Base-by-base conservation (phyloP, 768 basidiomycete genomes). In the Psilocybe tampanensis region DNA sequence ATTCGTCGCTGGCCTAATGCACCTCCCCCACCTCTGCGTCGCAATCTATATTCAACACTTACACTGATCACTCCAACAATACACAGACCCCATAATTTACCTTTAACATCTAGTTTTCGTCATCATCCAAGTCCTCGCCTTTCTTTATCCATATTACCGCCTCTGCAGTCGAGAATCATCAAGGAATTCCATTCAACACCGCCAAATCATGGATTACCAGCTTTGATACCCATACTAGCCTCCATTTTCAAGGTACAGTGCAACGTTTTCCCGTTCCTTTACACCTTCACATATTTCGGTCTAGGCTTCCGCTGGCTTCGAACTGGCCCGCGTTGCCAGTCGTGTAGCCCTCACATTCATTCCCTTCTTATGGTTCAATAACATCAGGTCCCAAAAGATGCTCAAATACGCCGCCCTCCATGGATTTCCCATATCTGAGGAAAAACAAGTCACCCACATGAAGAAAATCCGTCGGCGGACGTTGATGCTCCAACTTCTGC, bases 251-350 rank as follows among this genome's bases (percentile, higher is more conserved):
- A 92, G 82, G 90, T 86, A 68, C 65, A 72, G 50, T 39, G 11
- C 42, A 26, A 24, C n/a, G n/a, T n/a, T n/a, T 33, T 32, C 32
- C 17, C 6, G 24, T 24, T 23, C 42, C 32, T n/a, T 24, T 52
- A 49, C 18, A 41, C 34, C 23, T 45, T 47, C 11, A 42, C 59
- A 24, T 54, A 45, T 54, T 51, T 53, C 41, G 19, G 41, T 43
- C n/a, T 60, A 94, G 92, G 80, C 88, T 1, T 91, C 92, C 3
- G 80, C 85, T n/a, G 81, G 86, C 0, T 75, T 94, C 48, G 86
- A 89, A 64, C 41, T 88, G n/a, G 83, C 85, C 15, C 82, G 87
- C 47, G 90, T 86, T 8, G 82, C 84, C 42, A 86, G 80, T 43
- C 83, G 92, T 55, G 78, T 94, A 49, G 86, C 84, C 0, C 76